Conservation (phyloP, 2,329 filamentous ascomycete species). For the Claviceps cyperi region DNA sequence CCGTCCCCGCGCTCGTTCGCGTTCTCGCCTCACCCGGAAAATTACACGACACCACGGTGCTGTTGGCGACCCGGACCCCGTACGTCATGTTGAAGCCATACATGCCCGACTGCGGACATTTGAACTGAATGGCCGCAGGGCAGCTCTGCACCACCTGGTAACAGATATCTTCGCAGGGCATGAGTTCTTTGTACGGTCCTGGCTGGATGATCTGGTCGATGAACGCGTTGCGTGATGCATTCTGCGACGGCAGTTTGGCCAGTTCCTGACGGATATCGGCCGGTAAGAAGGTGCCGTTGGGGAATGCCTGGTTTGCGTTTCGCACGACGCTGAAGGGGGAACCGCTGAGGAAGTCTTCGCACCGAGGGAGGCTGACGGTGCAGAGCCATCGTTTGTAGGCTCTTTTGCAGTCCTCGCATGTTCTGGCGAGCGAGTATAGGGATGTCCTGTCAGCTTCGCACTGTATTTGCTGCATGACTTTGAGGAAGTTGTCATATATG, state of each 20-base stretch:
- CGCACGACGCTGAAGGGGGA: conserved; percentile 36
- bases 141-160: conserved; percentile 76
- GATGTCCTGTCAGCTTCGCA: conserved; percentile 64
- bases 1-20: conserved; percentile 9
- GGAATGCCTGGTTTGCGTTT: conserved; percentile 56
- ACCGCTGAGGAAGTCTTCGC: conserved; percentile 60
- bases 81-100: conserved; percentile 23
- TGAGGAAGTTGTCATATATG: conserved; percentile 66
- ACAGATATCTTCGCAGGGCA: conserved; percentile 81
- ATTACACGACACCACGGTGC: conserved; percentile 20
- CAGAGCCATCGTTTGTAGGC: conserved; percentile 96
- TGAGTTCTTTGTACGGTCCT: conserved; percentile 84
- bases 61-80: conserved; percentile 13
- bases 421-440: conserved; percentile 66
- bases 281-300: conserved; percentile 47
- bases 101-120: conserved; percentile 44
- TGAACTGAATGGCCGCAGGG: conserved; percentile 60
- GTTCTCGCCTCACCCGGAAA: conserved; percentile 24
- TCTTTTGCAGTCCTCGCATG: conserved; percentile 57
- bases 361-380: conserved; percentile 81
- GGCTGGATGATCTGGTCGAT: conserved; percentile 63
- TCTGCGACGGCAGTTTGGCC: conserved; percentile 13
- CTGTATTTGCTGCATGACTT: conserved; percentile 68
- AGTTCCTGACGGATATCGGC: conserved; percentile 16
- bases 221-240: conserved; percentile 48